Evolutionary conservation across 805 yeast genomes (phyloP).

Genomic region (Candida sanyiensis): DNA sequence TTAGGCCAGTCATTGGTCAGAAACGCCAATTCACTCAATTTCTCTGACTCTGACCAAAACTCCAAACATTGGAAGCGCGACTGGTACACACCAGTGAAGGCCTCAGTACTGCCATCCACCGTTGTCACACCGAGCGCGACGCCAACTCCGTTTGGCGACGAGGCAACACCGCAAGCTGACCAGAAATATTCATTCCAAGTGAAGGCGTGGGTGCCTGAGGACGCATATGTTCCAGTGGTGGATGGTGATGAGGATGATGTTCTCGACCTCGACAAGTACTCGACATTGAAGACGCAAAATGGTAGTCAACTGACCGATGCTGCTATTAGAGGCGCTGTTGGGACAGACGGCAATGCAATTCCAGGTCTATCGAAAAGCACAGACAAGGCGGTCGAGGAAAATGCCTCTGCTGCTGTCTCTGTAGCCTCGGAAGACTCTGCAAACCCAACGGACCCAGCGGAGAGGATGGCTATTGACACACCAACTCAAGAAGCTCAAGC

Average conservation of each 20-base stretch:
- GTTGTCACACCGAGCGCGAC: constrained; percentile 22
- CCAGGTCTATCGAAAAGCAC: constrained; percentile 36
- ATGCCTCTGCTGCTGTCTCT: constrained; percentile 17
- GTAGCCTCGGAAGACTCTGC: no score
- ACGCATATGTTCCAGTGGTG: constrained; percentile 18
- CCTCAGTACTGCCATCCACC: constrained; percentile 10
- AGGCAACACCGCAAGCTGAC: constrained; percentile 12
- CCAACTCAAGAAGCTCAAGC: not conserved
- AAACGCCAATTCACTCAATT: constrained; percentile 20
- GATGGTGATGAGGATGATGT: constrained; percentile 39
- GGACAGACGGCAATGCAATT: constrained; percentile 37
- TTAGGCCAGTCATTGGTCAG: constrained; percentile 26
- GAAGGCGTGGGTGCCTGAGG: constrained; percentile 29
- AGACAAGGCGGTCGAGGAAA: no score
- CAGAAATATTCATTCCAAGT: constrained; percentile 24
- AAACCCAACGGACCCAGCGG: no score
- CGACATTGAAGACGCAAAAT: constrained; percentile 23
- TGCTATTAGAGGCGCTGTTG: constrained; percentile 52
- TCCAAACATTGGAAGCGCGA: constrained; percentile 26
- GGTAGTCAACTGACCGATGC: constrained; percentile 34
- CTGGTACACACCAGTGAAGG: constrained; percentile 23
- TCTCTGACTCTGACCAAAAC: constrained; percentile 11
- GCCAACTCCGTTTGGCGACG: constrained; percentile 26
- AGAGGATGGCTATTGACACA: constrained; percentile 7
- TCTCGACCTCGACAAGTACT: constrained; percentile 37